A percentile compares a stretch with the other conserved stretches of the same genome.
Conservation (phyloP, 495 filamentous ascomycete genomes). For the Aspergillus taichungensis region DNA sequence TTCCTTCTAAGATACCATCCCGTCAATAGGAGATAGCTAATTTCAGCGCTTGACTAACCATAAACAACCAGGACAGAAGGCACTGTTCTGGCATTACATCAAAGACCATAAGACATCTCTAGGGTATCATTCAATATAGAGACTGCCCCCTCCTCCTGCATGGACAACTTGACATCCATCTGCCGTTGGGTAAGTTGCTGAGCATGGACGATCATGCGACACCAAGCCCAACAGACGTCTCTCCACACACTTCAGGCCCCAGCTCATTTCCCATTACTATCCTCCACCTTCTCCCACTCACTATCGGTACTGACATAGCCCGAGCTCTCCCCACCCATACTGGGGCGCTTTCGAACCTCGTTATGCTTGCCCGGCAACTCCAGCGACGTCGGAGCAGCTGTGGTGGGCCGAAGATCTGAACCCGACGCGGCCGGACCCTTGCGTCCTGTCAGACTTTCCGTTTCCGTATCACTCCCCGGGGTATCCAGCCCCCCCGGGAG, state of each 20-base stretch:
- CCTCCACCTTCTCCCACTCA: conserved; percentile 49
- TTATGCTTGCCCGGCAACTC: conserved; percentile 20
- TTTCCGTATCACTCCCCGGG: conserved; percentile 43
- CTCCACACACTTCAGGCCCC: neutral
- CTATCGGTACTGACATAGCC: conserved; percentile 47
- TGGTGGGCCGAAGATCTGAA: conserved; percentile 12
- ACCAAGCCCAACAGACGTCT: neutral
- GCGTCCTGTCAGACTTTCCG: conserved; percentile 23
- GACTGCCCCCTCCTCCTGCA: too few species aligned
- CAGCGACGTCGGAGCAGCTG: conserved; percentile 17
- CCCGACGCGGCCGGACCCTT: conserved; percentile 11
- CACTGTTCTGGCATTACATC: neutral
- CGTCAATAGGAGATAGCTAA: too few species aligned
- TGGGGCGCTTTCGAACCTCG: conserved; percentile 33
- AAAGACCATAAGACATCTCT: conserved; percentile 5
- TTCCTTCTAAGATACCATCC: neutral
- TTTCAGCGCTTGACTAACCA: too few species aligned
- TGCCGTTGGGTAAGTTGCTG: conserved; percentile 20
- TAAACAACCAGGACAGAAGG: neutral
- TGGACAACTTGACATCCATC: too few species aligned
- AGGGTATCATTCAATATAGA: conserved; percentile 4
- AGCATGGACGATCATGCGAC: neutral
- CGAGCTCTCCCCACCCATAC: conserved; percentile 36
- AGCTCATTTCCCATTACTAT: conserved; percentile 18
- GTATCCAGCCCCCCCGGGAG: conserved; percentile 21